Percentiles rank a stretch among this genome's conserved stretches.
These are phyloP conservation scores for Geotrichum candidum DNA, from an alignment of 1,139 yeast genomes.

Conservation along the genomic window DNA sequence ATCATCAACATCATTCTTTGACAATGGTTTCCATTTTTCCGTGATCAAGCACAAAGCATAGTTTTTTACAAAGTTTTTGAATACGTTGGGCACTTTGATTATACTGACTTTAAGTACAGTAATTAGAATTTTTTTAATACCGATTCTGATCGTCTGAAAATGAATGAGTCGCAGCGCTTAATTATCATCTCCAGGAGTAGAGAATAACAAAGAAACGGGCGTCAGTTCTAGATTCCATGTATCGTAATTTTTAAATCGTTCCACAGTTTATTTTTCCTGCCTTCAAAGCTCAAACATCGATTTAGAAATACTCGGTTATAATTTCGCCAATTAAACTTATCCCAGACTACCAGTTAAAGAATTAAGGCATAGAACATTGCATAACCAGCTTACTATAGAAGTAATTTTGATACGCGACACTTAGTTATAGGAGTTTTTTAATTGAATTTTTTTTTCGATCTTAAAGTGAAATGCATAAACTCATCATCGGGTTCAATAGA, in stretches of 20 bases:
- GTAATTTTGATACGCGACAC: background rate
- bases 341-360: no score
- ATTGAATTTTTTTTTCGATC: background rate
- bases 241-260: background rate
- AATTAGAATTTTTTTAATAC: no score
- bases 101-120: no score
- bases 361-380: no score
- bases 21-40: no score
- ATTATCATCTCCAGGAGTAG: background rate
- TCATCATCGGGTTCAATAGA: background rate
- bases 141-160: no score
- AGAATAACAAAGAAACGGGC: background rate
- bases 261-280: background rate
- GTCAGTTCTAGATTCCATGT: background rate
- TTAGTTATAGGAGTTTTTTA: background rate
- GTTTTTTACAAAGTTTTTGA: no score
- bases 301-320: background rate
- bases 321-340: background rate
- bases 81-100: no score
- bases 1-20: no score
- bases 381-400: background rate
- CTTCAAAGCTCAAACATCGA: background rate
- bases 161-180: background rate
- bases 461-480: background rate
- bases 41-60: no score